Evolutionary conservation across 495 filamentous ascomycete genomes (phyloP), one percentile per base, ranked within the genome.

Genomic region (Aspergillus cavernicola): DNA sequence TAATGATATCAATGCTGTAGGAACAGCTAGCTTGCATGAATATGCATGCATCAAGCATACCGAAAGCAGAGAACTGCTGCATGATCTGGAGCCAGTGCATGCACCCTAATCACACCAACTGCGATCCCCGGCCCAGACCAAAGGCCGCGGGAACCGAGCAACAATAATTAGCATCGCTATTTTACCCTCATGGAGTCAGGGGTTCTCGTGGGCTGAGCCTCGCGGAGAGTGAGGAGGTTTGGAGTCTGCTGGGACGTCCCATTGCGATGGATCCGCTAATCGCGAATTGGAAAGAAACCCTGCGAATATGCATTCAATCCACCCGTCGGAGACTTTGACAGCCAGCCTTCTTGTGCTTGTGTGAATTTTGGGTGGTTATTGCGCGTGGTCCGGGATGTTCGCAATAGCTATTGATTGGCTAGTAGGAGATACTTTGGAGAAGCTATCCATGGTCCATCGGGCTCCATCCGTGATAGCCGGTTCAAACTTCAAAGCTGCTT

Each of bases 141-240:
- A n/a, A 47, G n/a, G 28, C 50, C 50, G 50, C 50, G 50, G 22
- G 31, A 53, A 24, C 32, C 33, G 50, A 43, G 31, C 49, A 40
- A 12, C 28, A 40, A 43, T 29, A 5, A 35, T 52, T 11, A n/a
- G 18, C 38, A 6, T 40, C 6, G 8, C 10, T 40, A 22, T 22
- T n/a, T n/a, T n/a, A n/a, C 36, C 26, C 26, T 29, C 26, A 29
- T 5, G 26, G 9, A 29, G 26, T 19, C 18, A 40, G 38, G 38
- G 38, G 38, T 6, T 22, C 10, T 40, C 6, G 8, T 11, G 16
- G 2, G 16, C 9, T 12, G 13, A 18, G n/a, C n/a, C n/a, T n/a
- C n/a, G n/a, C n/a, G n/a, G n/a, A n/a, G n/a, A n/a, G n/a, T n/a
- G n/a, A n/a, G n/a, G n/a, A n/a, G n/a, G n/a, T n/a, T n/a, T n/a